A percentile compares a stretch with the other conserved stretches of the same genome.
phyloP scores from a whole-genome alignment of 2,329 filamentous ascomycete genomes.

The Karstenula rhodostoma region DNA sequence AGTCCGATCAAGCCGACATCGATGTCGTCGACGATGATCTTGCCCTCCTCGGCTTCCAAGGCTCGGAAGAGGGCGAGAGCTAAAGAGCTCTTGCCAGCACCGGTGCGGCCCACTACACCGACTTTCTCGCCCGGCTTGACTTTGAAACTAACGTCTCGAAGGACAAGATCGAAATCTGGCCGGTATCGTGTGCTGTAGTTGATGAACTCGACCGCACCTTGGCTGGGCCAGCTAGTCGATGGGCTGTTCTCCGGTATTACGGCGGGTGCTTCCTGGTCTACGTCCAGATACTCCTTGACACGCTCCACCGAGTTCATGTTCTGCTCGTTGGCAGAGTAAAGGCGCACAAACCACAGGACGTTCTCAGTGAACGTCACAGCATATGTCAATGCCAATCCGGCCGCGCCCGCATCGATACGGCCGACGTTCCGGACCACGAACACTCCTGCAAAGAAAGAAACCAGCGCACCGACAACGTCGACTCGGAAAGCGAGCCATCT shows the following conservation, averaged over 20 bases:
- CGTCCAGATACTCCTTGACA: constrained; percentile 95
- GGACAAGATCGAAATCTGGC: constrained; percentile 83
- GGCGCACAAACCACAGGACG: constrained; percentile 91
- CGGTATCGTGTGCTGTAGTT: constrained; percentile 91
- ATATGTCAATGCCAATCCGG: constrained; percentile 92
- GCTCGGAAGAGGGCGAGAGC: constrained; percentile 93
- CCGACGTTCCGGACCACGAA: constrained; percentile 89
- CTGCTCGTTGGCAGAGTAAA: constrained; percentile 95
- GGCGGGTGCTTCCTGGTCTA: constrained; percentile 88
- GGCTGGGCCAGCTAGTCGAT: constrained; percentile 80
- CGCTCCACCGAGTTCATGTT: constrained; percentile 99
- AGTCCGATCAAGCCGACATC: constrained; percentile 90
- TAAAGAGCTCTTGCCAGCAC: constrained; percentile 94
- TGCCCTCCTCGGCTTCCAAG: constrained; percentile 87
- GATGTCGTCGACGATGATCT: constrained; percentile 89
- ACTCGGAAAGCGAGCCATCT: constrained; percentile 95
- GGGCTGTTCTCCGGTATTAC: constrained; percentile 82
- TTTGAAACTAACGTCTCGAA: constrained; percentile 84
- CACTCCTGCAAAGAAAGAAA: constrained; percentile 90
- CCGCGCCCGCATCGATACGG: constrained; percentile 85
- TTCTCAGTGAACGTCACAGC: constrained; percentile 98
- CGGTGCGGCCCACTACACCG: constrained; percentile 93
- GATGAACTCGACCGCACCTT: constrained; percentile 86
- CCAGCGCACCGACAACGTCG: constrained; percentile 87
- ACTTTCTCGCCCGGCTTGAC: constrained; percentile 90